Base-by-base conservation (phyloP, 2,329 filamentous ascomycete species). In the Diaporthe vexans region DNA sequence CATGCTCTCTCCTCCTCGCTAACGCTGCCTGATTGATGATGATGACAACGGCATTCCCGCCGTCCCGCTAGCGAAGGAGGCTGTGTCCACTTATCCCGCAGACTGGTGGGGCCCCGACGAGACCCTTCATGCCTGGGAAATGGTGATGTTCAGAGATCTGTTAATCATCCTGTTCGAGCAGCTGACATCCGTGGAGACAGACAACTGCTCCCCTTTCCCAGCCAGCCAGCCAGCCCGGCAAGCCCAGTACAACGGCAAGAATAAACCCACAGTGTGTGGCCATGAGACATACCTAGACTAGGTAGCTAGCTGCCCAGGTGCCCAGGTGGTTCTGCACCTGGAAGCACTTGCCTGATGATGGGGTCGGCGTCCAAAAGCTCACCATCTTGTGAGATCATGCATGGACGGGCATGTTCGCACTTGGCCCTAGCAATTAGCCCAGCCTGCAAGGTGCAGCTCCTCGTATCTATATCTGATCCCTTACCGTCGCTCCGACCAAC, bases 111-210 rank as follows among this genome's bases (percentile, higher is more conserved):
- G 46, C 29, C 69, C 35, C 10, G 48, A 59, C 46, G 46, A 61
- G 56, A 51, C 69, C 69, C 29, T 46, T 63, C 57, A 72, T 63
- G 70, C 70, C 51, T 43, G 57, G 57, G 46, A 56, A 63, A 72
- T 72, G 35, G 43, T 46, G 70, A 54, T 63, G 58, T 43, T 72
- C 43, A 33, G 26, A 19, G n/a, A 26, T 40, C 29, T 65, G 61
- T 51, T 35, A 35, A 51, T 63, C 15, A 13, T 63, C 46, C 46
- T 67, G 61, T 37, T 19, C 26, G 63, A 68, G 46, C 48, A 40
- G 48, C 26, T 26, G 63, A 26, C 46, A 52, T 21, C 21, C 63
- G 35, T 52, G 63, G 29, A 24, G 46, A n/a, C 29, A 24, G 46
- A n/a, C 29, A 26, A 4, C 15, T 68, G 17, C 63, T 52, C 63